A percentile compares a stretch with the other conserved stretches of the same genome.
phyloP scores from a whole-genome alignment of 1,284 basidiomycete genomes.

The Ceratobasidium theobromae region DNA sequence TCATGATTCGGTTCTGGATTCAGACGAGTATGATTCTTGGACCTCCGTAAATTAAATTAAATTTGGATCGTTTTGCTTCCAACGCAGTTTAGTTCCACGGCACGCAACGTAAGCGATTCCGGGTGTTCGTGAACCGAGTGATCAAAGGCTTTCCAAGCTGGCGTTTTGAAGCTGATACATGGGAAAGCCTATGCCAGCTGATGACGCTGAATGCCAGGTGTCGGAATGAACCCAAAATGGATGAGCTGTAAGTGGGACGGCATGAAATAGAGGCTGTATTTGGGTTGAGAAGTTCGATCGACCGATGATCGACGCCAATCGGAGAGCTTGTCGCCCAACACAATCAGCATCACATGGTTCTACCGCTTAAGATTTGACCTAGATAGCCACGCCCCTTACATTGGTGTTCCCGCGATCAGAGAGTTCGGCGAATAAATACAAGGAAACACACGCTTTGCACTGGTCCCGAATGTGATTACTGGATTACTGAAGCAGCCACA shows the following conservation, averaged over 20 bases:
- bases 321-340: neutral
- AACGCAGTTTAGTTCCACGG: too few species aligned
- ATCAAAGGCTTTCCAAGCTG: too few species aligned
- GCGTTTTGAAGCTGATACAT: too few species aligned
- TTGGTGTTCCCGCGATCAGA: neutral
- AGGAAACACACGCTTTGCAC: too few species aligned
- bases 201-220: neutral
- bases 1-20: neutral
- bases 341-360: neutral
- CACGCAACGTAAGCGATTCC: too few species aligned
- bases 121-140: too few species aligned
- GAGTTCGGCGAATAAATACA: neutral
- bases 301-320: constrained; percentile 26
- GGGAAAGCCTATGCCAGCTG: too few species aligned
- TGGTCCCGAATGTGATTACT: too few species aligned
- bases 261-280: neutral
- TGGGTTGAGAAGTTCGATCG: constrained; percentile 9
- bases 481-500: neutral
- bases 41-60: neutral
- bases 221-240: neutral
- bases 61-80: too few species aligned
- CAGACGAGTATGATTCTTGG: neutral
- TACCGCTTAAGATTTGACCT: neutral
- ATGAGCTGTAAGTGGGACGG: neutral
- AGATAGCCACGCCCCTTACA: neutral